Evolutionary conservation across 78 protist species (phyloP), one percentile per base, ranked within the genome.

Genomic region (Creolimax fragrantissima): DNA sequence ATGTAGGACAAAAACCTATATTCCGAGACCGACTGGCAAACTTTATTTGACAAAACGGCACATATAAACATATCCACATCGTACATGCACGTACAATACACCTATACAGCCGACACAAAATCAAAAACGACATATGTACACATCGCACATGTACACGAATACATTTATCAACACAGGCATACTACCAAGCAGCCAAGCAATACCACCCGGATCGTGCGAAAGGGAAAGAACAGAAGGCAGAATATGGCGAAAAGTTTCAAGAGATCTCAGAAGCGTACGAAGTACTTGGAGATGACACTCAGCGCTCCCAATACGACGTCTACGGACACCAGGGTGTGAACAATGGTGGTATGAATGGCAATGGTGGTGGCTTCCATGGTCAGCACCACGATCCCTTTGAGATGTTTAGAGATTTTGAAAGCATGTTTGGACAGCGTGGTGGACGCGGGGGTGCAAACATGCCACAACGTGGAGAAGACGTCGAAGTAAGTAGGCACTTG

Each of bases 251-350:
- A 2, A 67, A 43, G 41, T 95, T 95, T 74, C 35, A 41, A 17
- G 91, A 92, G 42, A 36, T 95, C 36, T 7, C 36, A 58, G 95
- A 89, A 67, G 96, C 96, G 4, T 95, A 93, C 94, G 89, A 86
- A 83, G 83, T 41, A 39, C 92, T 93, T 4, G 3, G 84, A 5
- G 89, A 85, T 41, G 81, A 84, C n/a, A 32, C 39, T 39, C 89
- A 88, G 47, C 81, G 47, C 41, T 24, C 24, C 24, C 3, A 3
- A 3, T 92, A 92, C 47, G 90, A 85, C 90, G 3, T 37, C 41
- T 41, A 39, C 5, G 83, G 89, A 32, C 35, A 44, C 41, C 32
- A 45, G 5, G 91, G 95, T 44, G 43, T 85, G 24, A 84, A 93
- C 45, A 92, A 44, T 11, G 42, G 83, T 32, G 66, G 83, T 32